Evolutionary conservation across 2,329 filamentous ascomycete genomes (phyloP), one percentile per base, ranked within the genome.

Genomic region (Ustulina deusta): DNA sequence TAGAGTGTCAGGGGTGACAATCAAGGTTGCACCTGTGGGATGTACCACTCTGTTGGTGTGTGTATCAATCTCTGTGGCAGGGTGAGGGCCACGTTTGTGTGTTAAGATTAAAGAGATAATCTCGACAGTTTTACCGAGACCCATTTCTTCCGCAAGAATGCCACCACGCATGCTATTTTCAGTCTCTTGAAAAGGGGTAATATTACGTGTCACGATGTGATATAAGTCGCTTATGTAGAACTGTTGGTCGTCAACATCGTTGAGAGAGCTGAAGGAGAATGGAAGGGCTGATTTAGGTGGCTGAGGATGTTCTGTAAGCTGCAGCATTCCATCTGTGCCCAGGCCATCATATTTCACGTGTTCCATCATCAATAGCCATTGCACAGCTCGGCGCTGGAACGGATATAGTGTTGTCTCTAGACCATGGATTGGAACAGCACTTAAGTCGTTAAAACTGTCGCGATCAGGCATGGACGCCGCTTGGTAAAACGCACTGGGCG

Each of bases 61-160:
- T 3, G 74, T 22, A 68, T 88, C 79, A 60, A 73, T 72, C 44
- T 69, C 68, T n/a, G 69, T 71, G 5, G 49, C 22, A 0, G 70
- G 61, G 15, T 51, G 51, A 27, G 63, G 57, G 17, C 73, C 76
- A 34, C 86, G 85, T 44, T 78, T 82, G 75, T 95, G 88, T 27
- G 91, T 81, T 7, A 88, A 82, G n/a, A 94, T 87, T 11, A 95
- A 82, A 3, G 90, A 86, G 51, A 94, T 87, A 1, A 93, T 83
- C 79, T 95, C 93, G 2, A 94, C 83, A 0, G 92, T 95, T 78
- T 95, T 95, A 1, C 92, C 92, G 0, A 95, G 81, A 0, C 92
- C 92, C 92, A 95, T 95, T 78, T 95, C 92, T 75, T 95, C 92
- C 0, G 91, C 89, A 5, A 95, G 81, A 55, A 93, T 90, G 0